Conservation (phyloP, 805 yeast species). For the Schwanniomyces pseudopolymorphus region DNA sequence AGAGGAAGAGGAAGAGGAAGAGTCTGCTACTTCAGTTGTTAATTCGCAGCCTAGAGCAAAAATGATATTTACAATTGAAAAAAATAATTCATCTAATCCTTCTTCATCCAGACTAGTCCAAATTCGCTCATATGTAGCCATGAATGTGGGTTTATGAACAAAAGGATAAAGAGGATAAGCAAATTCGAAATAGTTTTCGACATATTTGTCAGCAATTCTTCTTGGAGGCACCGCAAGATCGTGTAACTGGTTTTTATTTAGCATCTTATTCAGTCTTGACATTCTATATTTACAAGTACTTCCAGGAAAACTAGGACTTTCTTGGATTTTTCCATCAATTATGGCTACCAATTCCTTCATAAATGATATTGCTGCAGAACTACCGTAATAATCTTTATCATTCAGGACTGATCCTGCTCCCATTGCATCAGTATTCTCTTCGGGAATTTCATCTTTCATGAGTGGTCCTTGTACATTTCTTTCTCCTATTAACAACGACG, state of each 20-base stretch:
- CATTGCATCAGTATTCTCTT: slow-evolving; percentile 10
- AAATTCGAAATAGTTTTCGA: slow-evolving; percentile 17
- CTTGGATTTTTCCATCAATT: slow-evolving; percentile 7
- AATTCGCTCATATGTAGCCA: slow-evolving; percentile 16
- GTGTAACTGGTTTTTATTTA: slow-evolving; percentile 1
- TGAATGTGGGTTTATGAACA: slow-evolving; percentile 20
- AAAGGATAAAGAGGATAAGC: slow-evolving; percentile 22
- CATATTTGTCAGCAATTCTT: slow-evolving; percentile 18
- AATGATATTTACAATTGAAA: slow-evolving; percentile 19
- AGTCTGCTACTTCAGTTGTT: slow-evolving; percentile 5
- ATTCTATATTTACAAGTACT: slow-evolving; percentile 4
- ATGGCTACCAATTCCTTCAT: slow-evolving; percentile 10
- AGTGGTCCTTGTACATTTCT: too few species aligned
- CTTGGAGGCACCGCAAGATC: slow-evolving; percentile 16
- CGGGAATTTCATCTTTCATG: not conserved
- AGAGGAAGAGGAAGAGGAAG: too few species aligned
- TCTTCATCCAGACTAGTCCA: slow-evolving; percentile 10
- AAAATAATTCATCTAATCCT: slow-evolving; percentile 17
- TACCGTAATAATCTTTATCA: slow-evolving; percentile 9
- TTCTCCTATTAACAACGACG: too few species aligned
- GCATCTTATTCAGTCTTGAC: slow-evolving; percentile 6
- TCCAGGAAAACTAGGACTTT: not conserved
- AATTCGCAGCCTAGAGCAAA: slow-evolving; percentile 21
- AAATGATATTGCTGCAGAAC: slow-evolving; percentile 12
- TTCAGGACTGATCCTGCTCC: slow-evolving; percentile 10